Evolutionary conservation across 2,329 filamentous ascomycete species (phyloP).

Genomic region (Aspergillus eucalypticola): DNA sequence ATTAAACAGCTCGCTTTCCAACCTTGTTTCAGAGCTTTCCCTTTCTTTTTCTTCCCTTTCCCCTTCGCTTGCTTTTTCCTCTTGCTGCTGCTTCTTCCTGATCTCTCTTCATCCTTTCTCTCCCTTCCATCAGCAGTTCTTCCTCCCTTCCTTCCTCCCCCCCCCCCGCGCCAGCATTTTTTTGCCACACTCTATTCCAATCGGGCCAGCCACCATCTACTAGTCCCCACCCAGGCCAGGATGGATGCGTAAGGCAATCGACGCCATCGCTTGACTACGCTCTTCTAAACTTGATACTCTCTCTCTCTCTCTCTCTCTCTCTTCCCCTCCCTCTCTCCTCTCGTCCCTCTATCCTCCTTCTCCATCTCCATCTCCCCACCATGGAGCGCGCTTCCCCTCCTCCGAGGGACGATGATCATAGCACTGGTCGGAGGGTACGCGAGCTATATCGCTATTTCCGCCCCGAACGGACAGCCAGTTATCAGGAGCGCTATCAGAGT

Average conservation of each 20-base stretch:
- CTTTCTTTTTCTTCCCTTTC: neutral
- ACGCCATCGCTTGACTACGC: neutral
- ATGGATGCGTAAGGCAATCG: constrained; percentile 6
- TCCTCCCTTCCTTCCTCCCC: too few species aligned
- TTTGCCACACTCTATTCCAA: constrained; percentile 12
- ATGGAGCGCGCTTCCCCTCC: constrained; percentile 4
- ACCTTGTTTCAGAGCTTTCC: neutral
- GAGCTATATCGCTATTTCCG: constrained; percentile 46
- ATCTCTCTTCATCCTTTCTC: neutral
- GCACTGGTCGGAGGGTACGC: constrained; percentile 35
- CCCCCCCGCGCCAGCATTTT: neutral
- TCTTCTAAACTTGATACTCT: neutral
- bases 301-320: neutral
- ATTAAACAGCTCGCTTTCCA: constrained; percentile 3
- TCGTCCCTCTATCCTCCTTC: neutral
- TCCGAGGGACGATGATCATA: constrained; percentile 22
- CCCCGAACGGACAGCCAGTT: constrained; percentile 23
- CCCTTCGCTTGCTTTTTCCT: neutral
- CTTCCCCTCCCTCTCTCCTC: neutral
- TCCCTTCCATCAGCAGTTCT: neutral
- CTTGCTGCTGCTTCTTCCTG: neutral
- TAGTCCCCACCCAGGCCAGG: neutral
- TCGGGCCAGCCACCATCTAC: neutral
- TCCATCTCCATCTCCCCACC: neutral
- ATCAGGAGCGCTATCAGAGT: neutral